Evolutionary conservation across 2,329 filamentous ascomycete species (phyloP), one percentile per base, ranked within the genome.

Genomic region (Neocatenulostroma microsporum): DNA sequence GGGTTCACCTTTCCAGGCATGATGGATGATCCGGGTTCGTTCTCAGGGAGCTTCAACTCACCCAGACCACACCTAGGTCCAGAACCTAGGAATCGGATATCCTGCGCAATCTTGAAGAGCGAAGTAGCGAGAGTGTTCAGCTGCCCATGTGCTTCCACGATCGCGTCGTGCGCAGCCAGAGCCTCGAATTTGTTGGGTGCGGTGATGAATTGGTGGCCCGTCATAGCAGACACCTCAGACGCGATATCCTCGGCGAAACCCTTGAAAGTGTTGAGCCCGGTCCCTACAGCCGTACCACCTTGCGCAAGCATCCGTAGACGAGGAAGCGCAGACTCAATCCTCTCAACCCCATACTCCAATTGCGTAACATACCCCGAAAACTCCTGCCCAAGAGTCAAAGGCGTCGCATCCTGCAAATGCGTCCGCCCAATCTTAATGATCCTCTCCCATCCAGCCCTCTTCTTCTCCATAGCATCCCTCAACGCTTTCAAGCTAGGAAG

Each of bases 1-100:
- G 91, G 91, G 73, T 98, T 98, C 62, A 98, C 91, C 73, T 98
- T 98, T 57, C 91, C 91, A 29, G 91, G 91, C 91, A 98, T 98
- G 72, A 98, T 96, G 53, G 84, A 93, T 58, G 83, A 91, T 47
- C 89, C 89, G 21, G 91, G 91, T 72, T 98, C 91, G 69, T 98
- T 98, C 72, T 98, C 91, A 18, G 91, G 91, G 34, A 98, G 78
- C 57, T 77, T 76, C 46, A 98, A 76, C 71, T 98, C 91, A 49
- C 88, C 89, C 15, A 96, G 82, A 57, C 91, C 91, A 66, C 91
- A 96, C 42, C 91, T 86, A 38, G 91, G 91, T 12, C 91, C 91
- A 50, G 85, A 94, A 54, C 91, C 91, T 35, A 96, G 84, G 71
- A 94, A 96, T 57, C 91, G 83, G 60, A 98, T 87, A 62, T 96